phyloP scores from a whole-genome alignment of 2,329 filamentous ascomycete species.

The Chrysosporium queenslandicum region DNA sequence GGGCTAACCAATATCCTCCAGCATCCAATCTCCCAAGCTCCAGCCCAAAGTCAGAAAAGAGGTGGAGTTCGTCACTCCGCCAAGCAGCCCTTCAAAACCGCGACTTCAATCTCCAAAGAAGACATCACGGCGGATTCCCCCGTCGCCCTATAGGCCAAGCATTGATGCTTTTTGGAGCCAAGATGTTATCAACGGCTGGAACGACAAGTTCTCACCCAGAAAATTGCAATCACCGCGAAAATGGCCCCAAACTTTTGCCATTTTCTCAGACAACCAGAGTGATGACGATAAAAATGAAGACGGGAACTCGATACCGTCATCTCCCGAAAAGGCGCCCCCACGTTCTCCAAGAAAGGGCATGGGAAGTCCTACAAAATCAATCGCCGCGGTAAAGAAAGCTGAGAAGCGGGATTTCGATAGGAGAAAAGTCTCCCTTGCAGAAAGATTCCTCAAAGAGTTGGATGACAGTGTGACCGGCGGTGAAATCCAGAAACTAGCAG shows the following conservation, averaged over 20 bases:
- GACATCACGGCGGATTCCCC: slow-evolving; percentile 35
- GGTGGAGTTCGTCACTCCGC: slow-evolving; percentile 31
- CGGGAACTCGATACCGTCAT: slow-evolving; percentile 18
- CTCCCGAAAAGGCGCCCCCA: slow-evolving; percentile 30
- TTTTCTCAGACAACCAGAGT: slow-evolving; percentile 33
- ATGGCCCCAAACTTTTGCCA: slow-evolving; percentile 18
- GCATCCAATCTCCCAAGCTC: neutral
- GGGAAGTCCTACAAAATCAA: slow-evolving; percentile 23
- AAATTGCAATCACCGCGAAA: slow-evolving; percentile 27
- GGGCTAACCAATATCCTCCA: neutral
- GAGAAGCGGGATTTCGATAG: slow-evolving; percentile 45
- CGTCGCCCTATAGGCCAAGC: slow-evolving; percentile 42
- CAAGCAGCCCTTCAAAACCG: slow-evolving; percentile 35
- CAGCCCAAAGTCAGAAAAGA: neutral
- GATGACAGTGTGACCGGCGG: slow-evolving; percentile 44
- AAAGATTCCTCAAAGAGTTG: slow-evolving; percentile 46
- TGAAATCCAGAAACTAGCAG: slow-evolving; percentile 40
- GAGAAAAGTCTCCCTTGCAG: slow-evolving; percentile 44
- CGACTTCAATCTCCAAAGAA: slow-evolving; percentile 42
- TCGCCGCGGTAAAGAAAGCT: slow-evolving; percentile 26
- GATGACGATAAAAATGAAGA: slow-evolving; percentile 19
- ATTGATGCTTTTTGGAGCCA: slow-evolving; percentile 48
- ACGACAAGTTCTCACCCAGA: slow-evolving; percentile 45
- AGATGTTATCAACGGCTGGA: slow-evolving; percentile 44
- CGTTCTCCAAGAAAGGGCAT: slow-evolving; percentile 19